These are phyloP conservation scores for Hansenula anomala DNA, from an alignment of 1,139 yeast genomes.

Conservation along the genomic window DNA sequence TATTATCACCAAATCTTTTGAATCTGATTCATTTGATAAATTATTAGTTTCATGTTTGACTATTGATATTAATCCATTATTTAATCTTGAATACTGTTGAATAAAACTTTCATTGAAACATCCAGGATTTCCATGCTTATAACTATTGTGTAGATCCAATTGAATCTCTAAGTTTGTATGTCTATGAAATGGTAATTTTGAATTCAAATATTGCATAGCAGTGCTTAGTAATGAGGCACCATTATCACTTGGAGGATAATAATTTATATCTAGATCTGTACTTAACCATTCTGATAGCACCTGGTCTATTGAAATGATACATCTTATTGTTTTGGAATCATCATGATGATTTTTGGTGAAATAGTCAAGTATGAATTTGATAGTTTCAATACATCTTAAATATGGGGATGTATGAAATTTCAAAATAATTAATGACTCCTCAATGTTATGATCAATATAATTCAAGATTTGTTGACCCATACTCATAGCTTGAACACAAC, in stretches of 20 bases:
- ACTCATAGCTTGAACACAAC: constrained; percentile 18
- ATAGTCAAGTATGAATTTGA: constrained; percentile 18
- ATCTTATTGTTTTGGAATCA: constrained; percentile 5
- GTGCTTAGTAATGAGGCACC: constrained; percentile 32
- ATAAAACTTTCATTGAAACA: constrained; percentile 18
- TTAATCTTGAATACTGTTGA: constrained; percentile 19
- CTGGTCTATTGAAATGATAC: constrained; percentile 29
- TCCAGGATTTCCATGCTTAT: constrained; percentile 22
- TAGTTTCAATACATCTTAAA: constrained; percentile 21
- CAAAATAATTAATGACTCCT: constrained; percentile 11
- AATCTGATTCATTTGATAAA: constrained; percentile 4
- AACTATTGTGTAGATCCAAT: constrained; percentile 15
- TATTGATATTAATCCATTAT: constrained; percentile 18
- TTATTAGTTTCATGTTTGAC: constrained; percentile 10
- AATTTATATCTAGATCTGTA: constrained; percentile 29
- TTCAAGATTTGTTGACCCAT: constrained; percentile 18
- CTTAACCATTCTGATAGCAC: constrained; percentile 35
- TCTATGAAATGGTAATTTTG: constrained; percentile 17
- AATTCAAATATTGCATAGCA: constrained; percentile 29
- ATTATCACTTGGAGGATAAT: constrained; percentile 36
- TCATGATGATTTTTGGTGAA: constrained; percentile 14
- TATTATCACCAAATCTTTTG: constrained; percentile 16
- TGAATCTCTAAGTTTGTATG: constrained; percentile 13
- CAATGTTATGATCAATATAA: constrained; percentile 13
- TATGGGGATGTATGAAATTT: constrained; percentile 23